phyloP scores from a whole-genome alignment of 2,329 filamentous ascomycete genomes.

The Aspergillus fumigatus region DNA sequence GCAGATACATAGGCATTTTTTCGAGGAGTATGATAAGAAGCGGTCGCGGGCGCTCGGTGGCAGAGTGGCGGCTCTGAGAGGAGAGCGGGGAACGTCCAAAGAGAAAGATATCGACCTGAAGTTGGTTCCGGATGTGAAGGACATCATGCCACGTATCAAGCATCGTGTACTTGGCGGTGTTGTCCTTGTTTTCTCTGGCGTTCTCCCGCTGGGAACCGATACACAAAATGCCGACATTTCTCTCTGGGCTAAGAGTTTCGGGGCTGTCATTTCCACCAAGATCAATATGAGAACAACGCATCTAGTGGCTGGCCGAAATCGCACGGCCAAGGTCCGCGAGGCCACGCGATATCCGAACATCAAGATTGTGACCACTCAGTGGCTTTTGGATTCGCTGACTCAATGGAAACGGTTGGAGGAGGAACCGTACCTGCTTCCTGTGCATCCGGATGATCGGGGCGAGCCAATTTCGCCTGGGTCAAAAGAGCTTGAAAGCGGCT shows the following conservation, averaged over 20 bases:
- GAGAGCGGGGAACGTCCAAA: conserved; percentile 42
- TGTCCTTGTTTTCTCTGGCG: conserved; percentile 81
- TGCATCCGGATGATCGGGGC: conserved; percentile 63
- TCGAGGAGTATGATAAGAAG: conserved; percentile 68
- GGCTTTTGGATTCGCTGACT: conserved; percentile 79
- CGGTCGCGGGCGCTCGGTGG: conserved; percentile 42
- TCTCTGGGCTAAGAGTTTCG: conserved; percentile 80
- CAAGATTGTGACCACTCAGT: conserved; percentile 87
- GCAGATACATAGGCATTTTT: conserved; percentile 73
- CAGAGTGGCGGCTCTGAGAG: conserved; percentile 47
- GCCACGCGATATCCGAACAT: conserved; percentile 74
- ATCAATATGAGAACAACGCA: conserved; percentile 47
- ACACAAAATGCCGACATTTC: conserved; percentile 80
- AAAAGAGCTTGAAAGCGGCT: conserved; percentile 43
- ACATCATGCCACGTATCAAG: conserved; percentile 81
- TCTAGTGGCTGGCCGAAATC: conserved; percentile 54
- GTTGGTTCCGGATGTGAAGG: conserved; percentile 77
- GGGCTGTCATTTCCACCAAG: conserved; percentile 55
- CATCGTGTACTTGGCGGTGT: conserved; percentile 67
- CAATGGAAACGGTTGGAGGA: conserved; percentile 81
- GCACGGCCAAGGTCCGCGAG: conserved; percentile 86
- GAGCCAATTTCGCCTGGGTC: conserved; percentile 37
- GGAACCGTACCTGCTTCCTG: conserved; percentile 69
- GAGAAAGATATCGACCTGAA: conserved; percentile 49
- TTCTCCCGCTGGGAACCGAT: conserved; percentile 77